These are phyloP conservation scores for Tylopilus vinaceipallidus DNA, from an alignment of 768 basidiomycete species.

Conservation along the genomic window DNA sequence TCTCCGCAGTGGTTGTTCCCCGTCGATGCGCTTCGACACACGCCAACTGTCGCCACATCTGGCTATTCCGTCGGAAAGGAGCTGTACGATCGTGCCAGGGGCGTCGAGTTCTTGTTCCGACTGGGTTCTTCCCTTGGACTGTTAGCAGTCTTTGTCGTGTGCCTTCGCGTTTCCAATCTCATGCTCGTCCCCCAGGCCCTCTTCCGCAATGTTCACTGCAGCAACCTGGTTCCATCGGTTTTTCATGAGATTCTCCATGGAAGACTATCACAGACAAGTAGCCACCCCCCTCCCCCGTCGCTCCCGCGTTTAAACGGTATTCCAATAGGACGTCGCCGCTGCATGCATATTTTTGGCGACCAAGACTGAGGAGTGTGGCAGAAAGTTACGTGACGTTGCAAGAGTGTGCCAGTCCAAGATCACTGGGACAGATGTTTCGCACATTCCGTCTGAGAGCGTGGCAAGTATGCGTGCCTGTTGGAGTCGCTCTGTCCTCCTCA, in stretches of 20 bases:
- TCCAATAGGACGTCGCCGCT: constrained; percentile 71
- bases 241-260: constrained; percentile 84
- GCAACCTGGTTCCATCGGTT: constrained; percentile 91
- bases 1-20: constrained; percentile 73
- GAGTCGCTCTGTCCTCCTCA: not conserved
- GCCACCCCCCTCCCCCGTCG: constrained; percentile 4
- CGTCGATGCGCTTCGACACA: constrained; percentile 51
- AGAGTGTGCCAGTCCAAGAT: constrained; percentile 72
- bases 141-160: constrained; percentile 45
- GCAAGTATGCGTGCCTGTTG: constrained; percentile 37
- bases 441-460: constrained; percentile 63
- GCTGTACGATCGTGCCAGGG: constrained; percentile 75
- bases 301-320: constrained; percentile 9
- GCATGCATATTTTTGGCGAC: constrained; percentile 86
- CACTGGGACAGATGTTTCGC: constrained; percentile 48
- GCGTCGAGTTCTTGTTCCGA: constrained; percentile 84
- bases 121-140: constrained; percentile 73
- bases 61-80: constrained; percentile 54
- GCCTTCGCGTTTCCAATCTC: constrained; percentile 10
- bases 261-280: constrained; percentile 77
- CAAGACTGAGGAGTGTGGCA: constrained; percentile 88
- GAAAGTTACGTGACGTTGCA: constrained; percentile 84
- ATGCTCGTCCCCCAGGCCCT: constrained; percentile 49
- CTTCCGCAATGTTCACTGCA: constrained; percentile 81
- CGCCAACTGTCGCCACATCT: constrained; percentile 56